Evolutionary conservation across 2,329 filamentous ascomycete species (phyloP).

Genomic region (Aspergillus uvarum): DNA sequence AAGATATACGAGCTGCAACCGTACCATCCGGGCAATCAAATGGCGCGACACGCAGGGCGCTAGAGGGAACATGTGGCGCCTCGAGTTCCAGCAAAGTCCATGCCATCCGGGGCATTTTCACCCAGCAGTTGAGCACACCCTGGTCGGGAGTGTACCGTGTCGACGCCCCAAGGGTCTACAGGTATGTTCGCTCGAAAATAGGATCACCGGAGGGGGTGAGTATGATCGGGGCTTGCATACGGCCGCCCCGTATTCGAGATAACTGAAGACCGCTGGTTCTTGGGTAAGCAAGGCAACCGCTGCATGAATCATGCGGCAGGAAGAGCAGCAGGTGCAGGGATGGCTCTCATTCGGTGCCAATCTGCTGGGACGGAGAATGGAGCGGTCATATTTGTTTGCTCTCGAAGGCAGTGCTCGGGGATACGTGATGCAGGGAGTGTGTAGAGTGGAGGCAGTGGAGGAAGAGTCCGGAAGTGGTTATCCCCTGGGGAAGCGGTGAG

Average conservation of each 20-base stretch:
- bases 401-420: background rate
- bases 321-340: background rate
- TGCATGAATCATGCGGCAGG: background rate
- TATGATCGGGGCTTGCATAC: too few species aligned
- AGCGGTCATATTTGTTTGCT: background rate
- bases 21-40: background rate
- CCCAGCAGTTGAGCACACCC: background rate
- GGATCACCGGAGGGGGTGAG: too few species aligned
- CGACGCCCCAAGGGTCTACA: too few species aligned
- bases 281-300: background rate
- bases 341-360: constrained; percentile 8
- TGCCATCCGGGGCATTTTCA: background rate
- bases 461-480: background rate
- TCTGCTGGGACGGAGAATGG: background rate
- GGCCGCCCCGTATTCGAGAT: background rate
- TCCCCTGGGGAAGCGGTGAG: background rate
- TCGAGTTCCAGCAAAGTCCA: background rate
- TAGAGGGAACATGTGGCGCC: background rate
- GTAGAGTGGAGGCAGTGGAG: too few species aligned
- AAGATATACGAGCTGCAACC: background rate
- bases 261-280: background rate
- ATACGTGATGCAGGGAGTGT: too few species aligned
- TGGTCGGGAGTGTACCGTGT: background rate
- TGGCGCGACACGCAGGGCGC: background rate
- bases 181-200: too few species aligned